Percentiles rank a stretch among this genome's conserved stretches.
These are phyloP conservation scores for Chytriomyces sp. DNA, from an alignment of 192 early-diverging fungal genomes.

Conservation along the genomic window DNA sequence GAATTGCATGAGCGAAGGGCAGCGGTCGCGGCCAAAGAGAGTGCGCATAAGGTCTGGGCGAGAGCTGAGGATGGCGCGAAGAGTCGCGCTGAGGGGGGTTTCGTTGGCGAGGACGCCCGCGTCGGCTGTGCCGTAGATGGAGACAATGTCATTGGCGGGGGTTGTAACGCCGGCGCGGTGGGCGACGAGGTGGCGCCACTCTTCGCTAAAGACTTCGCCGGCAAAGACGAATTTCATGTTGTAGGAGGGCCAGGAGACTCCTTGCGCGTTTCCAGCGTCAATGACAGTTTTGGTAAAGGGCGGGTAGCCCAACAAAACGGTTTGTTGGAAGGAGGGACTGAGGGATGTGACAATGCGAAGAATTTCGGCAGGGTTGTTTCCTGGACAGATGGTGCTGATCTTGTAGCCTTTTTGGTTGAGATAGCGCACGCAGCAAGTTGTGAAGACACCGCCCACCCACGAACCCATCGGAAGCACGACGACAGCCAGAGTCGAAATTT, in stretches of 20 bases:
- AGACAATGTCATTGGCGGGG: slow-evolving; percentile 30
- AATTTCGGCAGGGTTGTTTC: slow-evolving; percentile 30
- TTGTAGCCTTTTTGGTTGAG: slow-evolving; percentile 24
- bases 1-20: slow-evolving; percentile 47
- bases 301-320: slow-evolving; percentile 18
- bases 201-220: slow-evolving; percentile 42
- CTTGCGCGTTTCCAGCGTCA: neutral
- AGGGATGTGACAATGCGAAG: slow-evolving; percentile 22
- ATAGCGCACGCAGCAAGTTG: slow-evolving; percentile 10
- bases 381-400: slow-evolving; percentile 22
- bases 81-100: slow-evolving; percentile 24
- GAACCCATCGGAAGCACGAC: slow-evolving; percentile 26
- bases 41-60: slow-evolving; percentile 20
- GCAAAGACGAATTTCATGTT: slow-evolving; percentile 34
- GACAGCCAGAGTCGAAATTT: slow-evolving; percentile 9
- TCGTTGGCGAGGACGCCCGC: slow-evolving; percentile 43
- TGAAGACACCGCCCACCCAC: slow-evolving; percentile 38
- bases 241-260: slow-evolving; percentile 4
- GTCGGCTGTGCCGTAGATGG: slow-evolving; percentile 47
- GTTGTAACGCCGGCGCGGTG: slow-evolving; percentile 8
- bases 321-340: slow-evolving; percentile 18
- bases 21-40: slow-evolving; percentile 35
- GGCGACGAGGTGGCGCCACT: slow-evolving; percentile 32
- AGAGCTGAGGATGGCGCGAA: slow-evolving; percentile 31
- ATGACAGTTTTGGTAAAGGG: slow-evolving; percentile 24